phyloP scores from a whole-genome alignment of 345 rosid genomes.

The Kandelia obovata region DNA sequence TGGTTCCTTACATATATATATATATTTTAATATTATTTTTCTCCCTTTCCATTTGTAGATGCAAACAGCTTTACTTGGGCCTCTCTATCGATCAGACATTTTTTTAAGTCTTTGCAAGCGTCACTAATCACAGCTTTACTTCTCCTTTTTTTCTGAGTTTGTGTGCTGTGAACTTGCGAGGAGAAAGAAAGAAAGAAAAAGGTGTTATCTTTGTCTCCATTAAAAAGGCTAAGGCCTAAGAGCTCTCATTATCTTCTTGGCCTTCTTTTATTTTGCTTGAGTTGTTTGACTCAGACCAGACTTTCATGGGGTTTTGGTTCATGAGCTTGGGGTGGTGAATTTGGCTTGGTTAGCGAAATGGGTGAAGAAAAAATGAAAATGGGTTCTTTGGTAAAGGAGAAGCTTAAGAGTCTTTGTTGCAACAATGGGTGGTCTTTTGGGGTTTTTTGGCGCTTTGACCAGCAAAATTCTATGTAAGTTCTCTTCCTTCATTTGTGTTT shows the following conservation, averaged over 20 bases:
- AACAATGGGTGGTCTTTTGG: constrained; percentile 84
- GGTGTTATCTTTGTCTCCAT: no score
- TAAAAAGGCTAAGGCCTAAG: no score
- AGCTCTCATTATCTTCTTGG: no score
- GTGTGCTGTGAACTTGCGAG: no score
- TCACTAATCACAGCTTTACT: not conserved
- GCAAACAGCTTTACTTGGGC: not conserved
- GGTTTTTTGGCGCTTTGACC: constrained; percentile 74
- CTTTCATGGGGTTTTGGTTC: constrained; percentile 9
- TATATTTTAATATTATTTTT: not conserved
- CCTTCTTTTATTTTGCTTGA: not conserved
- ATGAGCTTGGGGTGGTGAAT: constrained; percentile 20
- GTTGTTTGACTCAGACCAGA: not conserved
- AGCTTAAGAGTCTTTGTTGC: constrained; percentile 59
- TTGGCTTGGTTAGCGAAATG: constrained; percentile 16
- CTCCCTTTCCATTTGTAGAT: not conserved
- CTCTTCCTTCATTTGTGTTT: not conserved
- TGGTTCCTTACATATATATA: constrained; percentile 13
- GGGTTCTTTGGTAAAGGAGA: constrained; percentile 39
- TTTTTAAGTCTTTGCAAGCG: constrained; percentile 2
- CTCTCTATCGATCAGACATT: not conserved
- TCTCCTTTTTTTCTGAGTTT: constrained; percentile 3
- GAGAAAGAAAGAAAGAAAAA: no score
- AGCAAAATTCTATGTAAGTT: constrained; percentile 63
- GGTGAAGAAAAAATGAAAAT: constrained; percentile 6